Evolutionary conservation across 2,329 filamentous ascomycete species (phyloP).

Genomic region (Mycosphaerella sp.): DNA sequence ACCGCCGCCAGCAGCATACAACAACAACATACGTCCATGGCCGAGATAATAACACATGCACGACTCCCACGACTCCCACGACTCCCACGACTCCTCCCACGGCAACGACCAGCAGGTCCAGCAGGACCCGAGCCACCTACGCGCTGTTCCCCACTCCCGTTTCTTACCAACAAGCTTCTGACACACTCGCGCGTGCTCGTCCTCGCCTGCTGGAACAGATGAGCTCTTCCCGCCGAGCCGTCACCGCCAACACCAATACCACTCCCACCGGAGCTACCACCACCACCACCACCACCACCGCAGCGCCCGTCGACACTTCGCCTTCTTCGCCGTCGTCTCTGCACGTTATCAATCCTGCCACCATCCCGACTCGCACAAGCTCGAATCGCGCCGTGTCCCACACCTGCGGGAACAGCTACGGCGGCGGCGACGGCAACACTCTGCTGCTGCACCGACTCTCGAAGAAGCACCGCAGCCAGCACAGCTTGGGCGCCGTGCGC

Average conservation of each 20-base stretch:
- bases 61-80: too few relatives aligned
- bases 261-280: too few relatives aligned
- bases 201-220: neutral
- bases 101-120: neutral
- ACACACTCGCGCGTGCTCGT: neutral
- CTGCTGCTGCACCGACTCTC: constrained; percentile 2
- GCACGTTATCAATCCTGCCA: constrained; percentile 25
- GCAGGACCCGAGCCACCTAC: constrained; percentile 3
- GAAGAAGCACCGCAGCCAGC: constrained; percentile 26
- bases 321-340: constrained; percentile 8
- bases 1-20: too few relatives aligned
- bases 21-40: too few relatives aligned
- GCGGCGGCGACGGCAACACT: too few relatives aligned
- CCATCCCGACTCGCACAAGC: constrained; percentile 67
- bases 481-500: constrained; percentile 23
- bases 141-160: constrained; percentile 9
- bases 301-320: constrained; percentile 9
- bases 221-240: neutral
- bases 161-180: neutral
- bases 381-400: constrained; percentile 50
- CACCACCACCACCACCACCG: constrained; percentile 2
- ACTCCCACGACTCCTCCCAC: neutral
- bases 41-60: too few relatives aligned
- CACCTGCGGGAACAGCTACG: constrained; percentile 23
- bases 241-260: neutral